Evolutionary conservation across 192 early-diverging fungal species (phyloP).

Genomic region (Rhizophagus prolifer): DNA sequence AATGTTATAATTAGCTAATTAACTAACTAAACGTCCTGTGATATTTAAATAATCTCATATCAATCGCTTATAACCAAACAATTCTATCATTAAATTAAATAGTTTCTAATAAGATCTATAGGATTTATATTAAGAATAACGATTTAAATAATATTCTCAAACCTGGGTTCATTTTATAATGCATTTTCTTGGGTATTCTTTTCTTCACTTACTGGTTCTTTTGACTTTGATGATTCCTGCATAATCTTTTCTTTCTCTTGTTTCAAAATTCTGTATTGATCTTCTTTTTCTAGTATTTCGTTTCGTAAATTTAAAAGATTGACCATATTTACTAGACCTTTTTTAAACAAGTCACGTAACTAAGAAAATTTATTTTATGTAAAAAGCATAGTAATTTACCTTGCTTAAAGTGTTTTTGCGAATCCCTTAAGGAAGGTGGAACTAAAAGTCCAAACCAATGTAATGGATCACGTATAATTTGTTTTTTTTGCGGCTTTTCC

Average conservation of each 20-base stretch:
- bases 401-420: slow-evolving; percentile 40
- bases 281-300: slow-evolving; percentile 16
- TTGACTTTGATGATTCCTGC: neutral
- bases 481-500: slow-evolving; percentile 4
- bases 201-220: neutral
- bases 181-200: neutral
- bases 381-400: slow-evolving; percentile 26
- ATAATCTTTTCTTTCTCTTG: slow-evolving; percentile 19
- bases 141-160: neutral
- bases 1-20: neutral
- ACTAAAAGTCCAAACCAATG: slow-evolving; percentile 52
- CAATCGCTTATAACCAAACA: neutral
- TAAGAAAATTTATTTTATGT: neutral
- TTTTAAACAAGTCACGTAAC: neutral
- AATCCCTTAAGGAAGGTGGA: slow-evolving; percentile 37
- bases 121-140: neutral
- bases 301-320: slow-evolving; percentile 16
- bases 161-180: neutral
- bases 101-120: neutral
- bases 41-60: too few relatives aligned
- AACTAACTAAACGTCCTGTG: too few relatives aligned
- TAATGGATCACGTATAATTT: slow-evolving; percentile 34
- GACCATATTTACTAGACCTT: slow-evolving; percentile 12
- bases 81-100: neutral
- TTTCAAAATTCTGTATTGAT: slow-evolving; percentile 11